Conservation (phyloP, 2,329 filamentous ascomycete genomes). For the Aureobasidium mangrovei region DNA sequence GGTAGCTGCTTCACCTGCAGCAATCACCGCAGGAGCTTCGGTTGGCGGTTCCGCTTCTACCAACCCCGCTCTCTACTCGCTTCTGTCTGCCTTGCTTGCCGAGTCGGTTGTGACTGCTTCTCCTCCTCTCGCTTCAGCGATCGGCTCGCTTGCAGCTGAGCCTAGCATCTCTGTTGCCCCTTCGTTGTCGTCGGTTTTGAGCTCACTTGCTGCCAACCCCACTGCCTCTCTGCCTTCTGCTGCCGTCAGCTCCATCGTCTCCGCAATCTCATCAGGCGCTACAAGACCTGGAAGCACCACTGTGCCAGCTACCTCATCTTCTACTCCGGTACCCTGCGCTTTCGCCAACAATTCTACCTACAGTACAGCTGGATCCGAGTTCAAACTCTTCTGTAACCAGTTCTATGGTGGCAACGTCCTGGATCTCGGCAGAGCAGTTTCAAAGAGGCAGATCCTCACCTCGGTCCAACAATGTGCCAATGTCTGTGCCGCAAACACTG, state of each 20-base stretch:
- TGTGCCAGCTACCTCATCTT: not conserved
- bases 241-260: not conserved
- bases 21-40: not conserved
- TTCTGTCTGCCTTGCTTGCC: not conserved
- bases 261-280: not conserved
- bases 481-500: not conserved
- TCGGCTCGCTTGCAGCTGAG: not conserved
- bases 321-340: not conserved
- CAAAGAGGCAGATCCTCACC: not conserved
- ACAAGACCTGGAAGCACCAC: not conserved
- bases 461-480: not conserved
- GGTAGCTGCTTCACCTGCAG: not conserved
- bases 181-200: conserved; percentile 2
- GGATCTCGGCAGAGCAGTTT: not conserved
- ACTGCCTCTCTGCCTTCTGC: not conserved
- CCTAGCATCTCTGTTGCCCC: not conserved
- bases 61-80: not conserved
- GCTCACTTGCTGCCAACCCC: conserved; percentile 4
- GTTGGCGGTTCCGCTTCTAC: not conserved
- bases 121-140: not conserved
- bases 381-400: conserved; percentile 9
- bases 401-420: conserved; percentile 6
- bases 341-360: not conserved
- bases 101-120: not conserved
- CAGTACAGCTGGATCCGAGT: not conserved